Evolutionary conservation across 169 alveolate genomes (phyloP), one percentile per base, ranked within the genome.

Genomic region (Plasmodium falciparum): DNA sequence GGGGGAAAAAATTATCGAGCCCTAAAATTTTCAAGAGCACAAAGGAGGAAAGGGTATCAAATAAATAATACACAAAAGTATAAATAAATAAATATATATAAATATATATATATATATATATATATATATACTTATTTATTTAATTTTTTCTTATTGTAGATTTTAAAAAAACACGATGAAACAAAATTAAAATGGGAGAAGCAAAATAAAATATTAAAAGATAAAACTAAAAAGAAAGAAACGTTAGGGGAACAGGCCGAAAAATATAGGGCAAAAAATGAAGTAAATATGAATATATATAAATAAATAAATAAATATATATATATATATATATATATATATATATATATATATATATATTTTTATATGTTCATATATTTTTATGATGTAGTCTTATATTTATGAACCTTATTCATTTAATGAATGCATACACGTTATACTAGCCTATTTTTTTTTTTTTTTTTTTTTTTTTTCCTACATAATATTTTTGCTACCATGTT

Each of bases 241-340:
- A 78, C 89, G 13, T 56, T 78, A 24, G 89, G 72, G 22, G 89
- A 78, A n/a, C 89, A 78, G 15, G 89, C 78, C n/a, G 89, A 78
- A 17, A 78, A 78, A 45, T 78, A 78, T 29, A 50, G 89, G 49
- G 71, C 65, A 24, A 17, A 70, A 15, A 78, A 78, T 69, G 89
- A 78, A 33, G 89, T 78, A 78, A 66, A 12, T 73, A 22, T 56
- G 12, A 45, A 15, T n/a, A 69, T 69, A 43, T 47, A 3, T 45
- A 43, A 17, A 69, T 69, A 43, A 45, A 12, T 69, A 15, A n/a
- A 47, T 26, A 72, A 0, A 72, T 20, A 45, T 0, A 45, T 15
- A 45, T 69, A 0, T 17, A 29, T 65, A 17, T 8, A 12, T 67
- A 29, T 59, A 67, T 29, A 43, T 67, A 43, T 43, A 20, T 67